phyloP scores from a whole-genome alignment of 306 rosid species.

The Cicer judaicum region DNA sequence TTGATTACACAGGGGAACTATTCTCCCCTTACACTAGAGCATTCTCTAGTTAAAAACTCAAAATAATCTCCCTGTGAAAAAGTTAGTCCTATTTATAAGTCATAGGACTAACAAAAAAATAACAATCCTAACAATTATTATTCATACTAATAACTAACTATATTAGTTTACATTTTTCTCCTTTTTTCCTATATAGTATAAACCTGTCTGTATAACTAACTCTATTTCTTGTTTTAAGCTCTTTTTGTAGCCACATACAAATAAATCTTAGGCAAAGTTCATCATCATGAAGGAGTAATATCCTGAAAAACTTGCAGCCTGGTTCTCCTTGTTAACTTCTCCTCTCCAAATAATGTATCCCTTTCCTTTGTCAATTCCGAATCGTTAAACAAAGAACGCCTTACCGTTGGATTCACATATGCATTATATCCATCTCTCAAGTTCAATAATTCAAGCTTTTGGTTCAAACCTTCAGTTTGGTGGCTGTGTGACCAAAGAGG shows the following conservation, averaged over 20 bases:
- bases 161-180: too few species aligned
- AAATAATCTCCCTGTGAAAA: too few species aligned
- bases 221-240: too few species aligned
- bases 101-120: too few species aligned
- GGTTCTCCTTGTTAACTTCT: constrained; percentile 47
- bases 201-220: too few species aligned
- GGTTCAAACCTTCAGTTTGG: constrained; percentile 50
- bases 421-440: constrained; percentile 43
- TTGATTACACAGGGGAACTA: too few species aligned
- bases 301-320: constrained; percentile 53
- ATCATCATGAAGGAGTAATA: constrained; percentile 43
- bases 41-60: too few species aligned
- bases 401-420: constrained; percentile 48
- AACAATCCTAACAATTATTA: too few species aligned
- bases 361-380: constrained; percentile 49
- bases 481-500: constrained; percentile 47
- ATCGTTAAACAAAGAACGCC: constrained; percentile 64
- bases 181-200: too few species aligned
- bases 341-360: constrained; percentile 41
- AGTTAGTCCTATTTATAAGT: too few species aligned
- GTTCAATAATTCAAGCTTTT: constrained; percentile 49
- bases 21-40: too few species aligned
- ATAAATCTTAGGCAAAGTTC: constrained; percentile 37
- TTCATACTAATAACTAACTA: too few species aligned
- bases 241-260: neutral